phyloP scores from a whole-genome alignment of 1,284 basidiomycete genomes.

The Cystobasidium slooffiae region DNA sequence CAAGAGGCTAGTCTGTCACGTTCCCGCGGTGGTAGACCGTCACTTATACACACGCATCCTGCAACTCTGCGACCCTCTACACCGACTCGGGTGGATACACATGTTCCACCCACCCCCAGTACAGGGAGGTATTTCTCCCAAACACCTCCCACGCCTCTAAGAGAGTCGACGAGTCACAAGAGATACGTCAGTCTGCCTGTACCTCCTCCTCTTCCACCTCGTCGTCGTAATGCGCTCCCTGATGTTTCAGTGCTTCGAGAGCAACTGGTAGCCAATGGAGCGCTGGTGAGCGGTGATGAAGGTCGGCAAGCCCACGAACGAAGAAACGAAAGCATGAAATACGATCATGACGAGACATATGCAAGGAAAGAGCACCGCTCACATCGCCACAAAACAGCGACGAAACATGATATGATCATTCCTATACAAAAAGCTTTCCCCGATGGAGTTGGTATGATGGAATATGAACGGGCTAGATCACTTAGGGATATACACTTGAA shows the following conservation, averaged over 20 bases:
- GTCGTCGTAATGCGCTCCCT: background rate
- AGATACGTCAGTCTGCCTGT: background rate
- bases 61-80: background rate
- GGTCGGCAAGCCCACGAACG: background rate
- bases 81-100: background rate
- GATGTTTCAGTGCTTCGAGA: background rate
- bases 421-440: background rate
- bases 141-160: too few relatives aligned
- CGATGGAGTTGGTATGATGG: conserved; percentile 9
- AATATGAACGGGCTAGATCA: conserved; percentile 2
- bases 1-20: too few relatives aligned
- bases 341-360: background rate
- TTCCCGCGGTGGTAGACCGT: background rate
- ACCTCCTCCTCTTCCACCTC: conserved; percentile 5
- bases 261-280: conserved; percentile 7
- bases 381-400: background rate
- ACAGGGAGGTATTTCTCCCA: too few relatives aligned
- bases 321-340: background rate
- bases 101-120: background rate
- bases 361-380: background rate
- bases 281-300: background rate
- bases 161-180: background rate
- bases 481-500: too few relatives aligned
- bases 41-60: background rate
- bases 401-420: background rate